Conservation (phyloP, 2,329 filamentous ascomycete species). For the Arthrobotrys sphaeroides region DNA sequence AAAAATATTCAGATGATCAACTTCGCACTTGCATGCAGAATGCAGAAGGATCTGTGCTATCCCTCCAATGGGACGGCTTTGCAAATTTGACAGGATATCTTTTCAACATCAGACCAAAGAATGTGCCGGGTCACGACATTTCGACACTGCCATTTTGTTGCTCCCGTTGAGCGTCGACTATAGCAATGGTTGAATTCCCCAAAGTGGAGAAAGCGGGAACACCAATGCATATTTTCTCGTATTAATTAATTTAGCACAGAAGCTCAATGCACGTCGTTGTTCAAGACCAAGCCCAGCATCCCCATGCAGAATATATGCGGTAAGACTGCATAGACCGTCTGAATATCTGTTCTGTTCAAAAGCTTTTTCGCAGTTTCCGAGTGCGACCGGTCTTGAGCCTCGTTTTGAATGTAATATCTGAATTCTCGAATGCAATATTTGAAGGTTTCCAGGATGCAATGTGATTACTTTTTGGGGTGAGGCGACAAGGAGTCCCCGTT, state of each 20-base stretch:
- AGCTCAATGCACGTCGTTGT: conserved; percentile 17
- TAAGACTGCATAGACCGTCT: conserved; percentile 35
- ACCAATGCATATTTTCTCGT: conserved; percentile 52
- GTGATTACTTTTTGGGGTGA: conserved; percentile 40
- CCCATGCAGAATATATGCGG: conserved; percentile 38
- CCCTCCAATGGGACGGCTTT: conserved; percentile 23
- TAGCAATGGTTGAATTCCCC: neutral
- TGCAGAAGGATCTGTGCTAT: conserved; percentile 45
- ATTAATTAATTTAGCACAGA: conserved; percentile 32
- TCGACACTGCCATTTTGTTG: conserved; percentile 36
- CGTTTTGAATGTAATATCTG: conserved; percentile 30
- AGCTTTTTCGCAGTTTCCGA: conserved; percentile 37
- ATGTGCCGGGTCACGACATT: conserved; percentile 19
- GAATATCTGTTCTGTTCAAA: conserved; percentile 3
- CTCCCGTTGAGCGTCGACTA: conserved; percentile 14
- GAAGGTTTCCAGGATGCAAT: conserved; percentile 18
- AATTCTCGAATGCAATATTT: conserved; percentile 25
- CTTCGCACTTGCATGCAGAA: conserved; percentile 49
- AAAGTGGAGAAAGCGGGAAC: conserved; percentile 47
- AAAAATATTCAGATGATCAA: conserved; percentile 49
- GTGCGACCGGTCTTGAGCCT: conserved; percentile 40
- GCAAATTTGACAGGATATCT: conserved; percentile 22
- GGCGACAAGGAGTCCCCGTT: conserved; percentile 32
- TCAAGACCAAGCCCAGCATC: conserved; percentile 32
- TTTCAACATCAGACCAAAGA: conserved; percentile 50